Base-by-base conservation (phyloP, 78 protist species). In the Ministeria vibrans region DNA sequence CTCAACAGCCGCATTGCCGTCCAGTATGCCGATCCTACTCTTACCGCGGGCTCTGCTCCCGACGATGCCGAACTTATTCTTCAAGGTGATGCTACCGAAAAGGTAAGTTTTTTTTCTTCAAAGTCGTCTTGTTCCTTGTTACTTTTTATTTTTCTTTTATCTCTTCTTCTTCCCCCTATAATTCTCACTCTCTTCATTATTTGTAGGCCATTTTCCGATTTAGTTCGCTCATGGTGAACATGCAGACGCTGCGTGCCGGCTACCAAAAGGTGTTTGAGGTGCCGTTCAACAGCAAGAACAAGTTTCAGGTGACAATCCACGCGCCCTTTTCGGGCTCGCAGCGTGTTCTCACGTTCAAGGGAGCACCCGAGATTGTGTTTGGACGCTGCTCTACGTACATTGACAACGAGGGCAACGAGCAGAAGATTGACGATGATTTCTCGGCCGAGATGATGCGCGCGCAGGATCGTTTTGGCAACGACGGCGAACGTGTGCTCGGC, bases 271-370 rank as follows among this genome's bases (percentile, higher is more conserved):
- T 78, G 32, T 23, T 20, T 30, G 97, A 92, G 79, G 84, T 96
- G 15, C 97, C 97, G 36, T 96, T 96, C 93, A 96, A 97, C 87
- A 93, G 97, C 49, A 86, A 78, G 28, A 96, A 96, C 92, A 96
- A 96, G 87, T 96, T 81, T 85, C 90, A 83, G 83, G 45, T 90
- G 25, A 44, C 84, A n/a, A 53, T 92, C 22, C 89, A 85, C 78
- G 55, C 55, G 55, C n/a, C 55, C 55, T 15, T 49, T 15, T 49
- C 55, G 55, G 55, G 9, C 55, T 20, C 55, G 9, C 55, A 15
- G n/a, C 82, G 97, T 59, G 88, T 87, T 6, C 41, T 83, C 41
- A 32, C 82, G 69, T 44, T 93, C 86, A 88, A 93, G 82, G 94
- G 96, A n/a, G 94, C 96, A 13, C 93, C 93, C 41, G 96, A 93